Conservation (phyloP, 768 basidiomycete genomes). For the Tulasnella sp. region DNA sequence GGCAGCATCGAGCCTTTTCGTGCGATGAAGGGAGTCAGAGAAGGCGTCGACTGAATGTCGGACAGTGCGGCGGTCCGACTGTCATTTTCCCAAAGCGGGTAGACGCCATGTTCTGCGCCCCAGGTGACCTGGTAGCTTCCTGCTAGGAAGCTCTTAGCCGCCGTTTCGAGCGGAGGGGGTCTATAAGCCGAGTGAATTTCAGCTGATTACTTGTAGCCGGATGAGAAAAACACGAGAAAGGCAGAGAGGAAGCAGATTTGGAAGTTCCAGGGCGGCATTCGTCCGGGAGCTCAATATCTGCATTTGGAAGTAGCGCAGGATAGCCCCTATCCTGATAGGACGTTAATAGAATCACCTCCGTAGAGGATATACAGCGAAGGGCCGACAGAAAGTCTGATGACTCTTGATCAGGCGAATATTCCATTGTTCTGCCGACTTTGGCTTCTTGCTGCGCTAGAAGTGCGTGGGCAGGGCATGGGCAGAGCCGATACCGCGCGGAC, state of each 20-base stretch:
- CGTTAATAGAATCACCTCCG: neutral
- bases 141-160: neutral
- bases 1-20: neutral
- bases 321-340: neutral
- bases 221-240: slow-evolving; percentile 5
- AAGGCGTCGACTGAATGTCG: slow-evolving; percentile 6
- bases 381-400: neutral
- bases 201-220: neutral
- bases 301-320: neutral
- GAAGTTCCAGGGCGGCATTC: neutral
- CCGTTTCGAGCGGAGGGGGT: neutral
- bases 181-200: neutral
- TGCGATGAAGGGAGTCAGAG: neutral
- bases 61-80: neutral
- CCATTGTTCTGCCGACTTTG: neutral
- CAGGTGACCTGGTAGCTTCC: neutral
- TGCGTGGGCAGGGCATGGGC: neutral
- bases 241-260: neutral
- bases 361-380: neutral
- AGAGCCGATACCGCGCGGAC: neutral
- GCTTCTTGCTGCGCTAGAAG: neutral
- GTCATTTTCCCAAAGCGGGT: neutral
- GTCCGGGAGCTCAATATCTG: neutral
- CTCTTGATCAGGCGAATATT: neutral
- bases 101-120: neutral